phyloP scores from a whole-genome alignment of 495 filamentous ascomycete genomes.

The Annulohypoxylon maeteangense region DNA sequence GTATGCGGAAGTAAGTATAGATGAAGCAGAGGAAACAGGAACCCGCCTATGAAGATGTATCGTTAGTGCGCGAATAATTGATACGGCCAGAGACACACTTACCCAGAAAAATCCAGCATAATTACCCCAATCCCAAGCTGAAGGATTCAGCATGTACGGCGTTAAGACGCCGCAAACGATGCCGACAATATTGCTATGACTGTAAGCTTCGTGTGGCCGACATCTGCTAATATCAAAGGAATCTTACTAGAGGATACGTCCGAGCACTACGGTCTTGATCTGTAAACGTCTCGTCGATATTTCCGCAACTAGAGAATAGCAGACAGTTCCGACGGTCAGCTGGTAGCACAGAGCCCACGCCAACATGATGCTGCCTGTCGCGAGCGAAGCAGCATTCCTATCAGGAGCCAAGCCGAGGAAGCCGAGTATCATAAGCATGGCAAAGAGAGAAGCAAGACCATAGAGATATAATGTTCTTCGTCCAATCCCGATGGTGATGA shows the following conservation, averaged over 20 bases:
- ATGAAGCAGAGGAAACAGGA: slow-evolving; percentile 78
- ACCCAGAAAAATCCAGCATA: slow-evolving; percentile 88
- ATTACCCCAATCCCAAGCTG: slow-evolving; percentile 78
- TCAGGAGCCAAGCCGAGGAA: slow-evolving; percentile 74
- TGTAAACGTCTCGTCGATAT: slow-evolving; percentile 77
- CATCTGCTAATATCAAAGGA: neutral
- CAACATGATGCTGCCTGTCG: slow-evolving; percentile 76
- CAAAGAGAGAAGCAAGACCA: slow-evolving; percentile 71
- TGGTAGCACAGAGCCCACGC: slow-evolving; percentile 80
- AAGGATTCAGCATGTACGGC: slow-evolving; percentile 80
- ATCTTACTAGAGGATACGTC: slow-evolving; percentile 72
- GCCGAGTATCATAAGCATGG: slow-evolving; percentile 76
- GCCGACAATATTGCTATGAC: slow-evolving; percentile 34
- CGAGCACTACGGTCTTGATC: slow-evolving; percentile 75
- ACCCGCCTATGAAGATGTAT: slow-evolving; percentile 54
- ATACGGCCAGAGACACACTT: slow-evolving; percentile 20
- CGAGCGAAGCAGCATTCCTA: slow-evolving; percentile 66
- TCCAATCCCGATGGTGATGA: slow-evolving; percentile 75
- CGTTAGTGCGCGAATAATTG: slow-evolving; percentile 5
- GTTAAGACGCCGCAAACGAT: slow-evolving; percentile 72
- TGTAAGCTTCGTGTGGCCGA: slow-evolving; percentile 10
- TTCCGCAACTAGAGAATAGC: slow-evolving; percentile 81
- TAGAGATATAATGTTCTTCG: slow-evolving; percentile 76
- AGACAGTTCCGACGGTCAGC: slow-evolving; percentile 79
- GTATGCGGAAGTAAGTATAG: slow-evolving; percentile 80